A percentile compares a stretch with the other conserved stretches of the same genome.
Evolutionary conservation across 495 filamentous ascomycete species (phyloP).

Genomic region (Penicillium ochrochloron): DNA sequence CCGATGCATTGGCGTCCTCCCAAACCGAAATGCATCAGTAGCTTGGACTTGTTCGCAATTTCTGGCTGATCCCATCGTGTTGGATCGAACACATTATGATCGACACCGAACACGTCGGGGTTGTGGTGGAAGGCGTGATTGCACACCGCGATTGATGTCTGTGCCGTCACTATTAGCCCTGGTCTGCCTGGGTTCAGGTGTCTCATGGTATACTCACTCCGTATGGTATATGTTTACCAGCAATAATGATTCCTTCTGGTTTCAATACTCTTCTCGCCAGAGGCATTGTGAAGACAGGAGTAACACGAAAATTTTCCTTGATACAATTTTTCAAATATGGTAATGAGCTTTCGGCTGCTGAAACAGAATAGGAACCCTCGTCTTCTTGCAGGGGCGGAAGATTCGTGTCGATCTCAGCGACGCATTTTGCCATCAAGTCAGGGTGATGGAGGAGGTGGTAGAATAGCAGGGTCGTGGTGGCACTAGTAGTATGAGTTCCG

Average conservation of each 20-base stretch:
- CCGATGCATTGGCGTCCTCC: conserved; percentile 21
- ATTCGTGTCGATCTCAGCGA: not conserved
- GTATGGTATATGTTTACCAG: conserved; percentile 1
- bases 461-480: not conserved
- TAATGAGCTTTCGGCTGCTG: not conserved
- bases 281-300: not conserved
- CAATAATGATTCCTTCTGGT: not conserved
- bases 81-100: conserved; percentile 19
- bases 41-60: conserved; percentile 7
- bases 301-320: not conserved
- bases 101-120: conserved; percentile 14
- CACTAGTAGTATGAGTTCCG: not conserved
- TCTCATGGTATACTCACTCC: not conserved
- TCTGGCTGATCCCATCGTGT: conserved; percentile 15
- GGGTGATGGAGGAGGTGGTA: not conserved
- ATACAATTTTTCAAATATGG: not conserved
- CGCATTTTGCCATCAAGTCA: not conserved
- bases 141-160: conserved; percentile 22
- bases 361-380: not conserved
- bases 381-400: not conserved
- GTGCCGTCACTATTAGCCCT: not conserved
- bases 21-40: conserved; percentile 24
- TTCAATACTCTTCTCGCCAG: not conserved
- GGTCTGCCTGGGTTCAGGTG: not conserved
- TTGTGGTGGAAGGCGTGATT: conserved; percentile 26